Evolutionary conservation across 2,329 filamentous ascomycete species (phyloP).

Genomic region (Lachnellula occidentalis): DNA sequence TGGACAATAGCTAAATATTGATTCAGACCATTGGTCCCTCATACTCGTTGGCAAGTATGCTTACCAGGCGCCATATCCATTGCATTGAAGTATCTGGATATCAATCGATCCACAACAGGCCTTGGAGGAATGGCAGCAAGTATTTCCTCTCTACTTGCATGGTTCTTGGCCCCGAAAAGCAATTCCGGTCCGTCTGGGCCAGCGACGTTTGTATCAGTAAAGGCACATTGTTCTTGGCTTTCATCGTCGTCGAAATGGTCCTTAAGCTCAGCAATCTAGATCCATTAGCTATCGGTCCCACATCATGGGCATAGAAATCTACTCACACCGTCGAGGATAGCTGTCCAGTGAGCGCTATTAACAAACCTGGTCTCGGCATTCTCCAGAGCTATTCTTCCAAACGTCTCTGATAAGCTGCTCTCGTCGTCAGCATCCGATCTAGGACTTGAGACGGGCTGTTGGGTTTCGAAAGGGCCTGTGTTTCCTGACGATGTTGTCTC

Average conservation of each 20-base stretch:
- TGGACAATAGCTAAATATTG: constrained; percentile 42
- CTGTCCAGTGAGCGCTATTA: constrained; percentile 52
- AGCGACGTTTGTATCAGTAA: constrained; percentile 23
- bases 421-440: background rate
- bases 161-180: constrained; percentile 2
- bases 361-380: constrained; percentile 43
- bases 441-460: background rate
- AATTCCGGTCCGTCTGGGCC: constrained; percentile 1
- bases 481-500: background rate
- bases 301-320: background rate
- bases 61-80: constrained; percentile 46
- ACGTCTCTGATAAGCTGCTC: constrained; percentile 1
- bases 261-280: constrained; percentile 51
- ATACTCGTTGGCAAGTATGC: constrained; percentile 8
- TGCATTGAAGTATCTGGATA: constrained; percentile 47
- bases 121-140: constrained; percentile 42
- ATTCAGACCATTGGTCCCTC: background rate
- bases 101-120: constrained; percentile 42
- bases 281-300: background rate
- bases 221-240: background rate
- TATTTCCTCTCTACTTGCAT: constrained; percentile 39
- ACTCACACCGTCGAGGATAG: constrained; percentile 51
- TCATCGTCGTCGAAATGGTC: constrained; percentile 43
- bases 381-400: constrained; percentile 5
- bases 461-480: background rate